A percentile compares a stretch with the other conserved stretches of the same genome.
phyloP scores from a whole-genome alignment of 2,329 filamentous ascomycete genomes.

The Cladorrhinum sp. region DNA sequence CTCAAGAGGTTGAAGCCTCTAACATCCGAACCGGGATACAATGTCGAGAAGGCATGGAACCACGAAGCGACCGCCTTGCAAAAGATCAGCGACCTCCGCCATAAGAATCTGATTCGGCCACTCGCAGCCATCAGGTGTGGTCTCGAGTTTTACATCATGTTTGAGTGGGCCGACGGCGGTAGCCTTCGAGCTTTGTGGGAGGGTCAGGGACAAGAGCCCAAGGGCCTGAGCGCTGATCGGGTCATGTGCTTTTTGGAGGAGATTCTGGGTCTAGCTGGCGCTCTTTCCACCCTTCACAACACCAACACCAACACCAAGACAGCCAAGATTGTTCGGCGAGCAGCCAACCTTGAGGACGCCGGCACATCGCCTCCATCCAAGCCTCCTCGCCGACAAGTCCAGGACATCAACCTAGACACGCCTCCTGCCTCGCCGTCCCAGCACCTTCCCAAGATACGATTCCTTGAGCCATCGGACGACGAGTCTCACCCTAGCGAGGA shows the following conservation, averaged over 20 bases:
- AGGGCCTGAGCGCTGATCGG: not conserved
- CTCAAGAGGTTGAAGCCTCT: not conserved
- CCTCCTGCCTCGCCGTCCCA: not conserved
- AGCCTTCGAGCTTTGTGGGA: constrained; percentile 1
- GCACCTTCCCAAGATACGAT: not conserved
- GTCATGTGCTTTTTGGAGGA: not conserved
- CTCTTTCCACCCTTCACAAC: constrained; percentile 1
- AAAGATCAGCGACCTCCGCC: not conserved
- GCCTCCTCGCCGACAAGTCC: not conserved
- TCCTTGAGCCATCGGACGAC: not conserved
- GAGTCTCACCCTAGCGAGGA: not conserved
- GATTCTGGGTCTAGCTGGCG: not conserved
- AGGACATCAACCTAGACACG: not conserved
- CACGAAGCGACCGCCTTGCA: constrained; percentile 1
- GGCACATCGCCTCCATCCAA: not conserved
- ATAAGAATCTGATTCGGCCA: not conserved
- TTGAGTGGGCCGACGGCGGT: constrained; percentile 4
- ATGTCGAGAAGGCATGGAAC: not conserved
- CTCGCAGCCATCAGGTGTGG: not conserved
- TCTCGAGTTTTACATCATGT: constrained; percentile 3
- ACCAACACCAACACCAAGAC: constrained; percentile 4
- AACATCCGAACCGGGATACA: not conserved
- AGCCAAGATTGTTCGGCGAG: not conserved
- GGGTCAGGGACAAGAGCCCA: not conserved
- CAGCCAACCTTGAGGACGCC: not conserved